Percentiles rank a stretch among this genome's conserved stretches.
Evolutionary conservation across 345 rosid genomes (phyloP).

Genomic region (Salix udensis): DNA sequence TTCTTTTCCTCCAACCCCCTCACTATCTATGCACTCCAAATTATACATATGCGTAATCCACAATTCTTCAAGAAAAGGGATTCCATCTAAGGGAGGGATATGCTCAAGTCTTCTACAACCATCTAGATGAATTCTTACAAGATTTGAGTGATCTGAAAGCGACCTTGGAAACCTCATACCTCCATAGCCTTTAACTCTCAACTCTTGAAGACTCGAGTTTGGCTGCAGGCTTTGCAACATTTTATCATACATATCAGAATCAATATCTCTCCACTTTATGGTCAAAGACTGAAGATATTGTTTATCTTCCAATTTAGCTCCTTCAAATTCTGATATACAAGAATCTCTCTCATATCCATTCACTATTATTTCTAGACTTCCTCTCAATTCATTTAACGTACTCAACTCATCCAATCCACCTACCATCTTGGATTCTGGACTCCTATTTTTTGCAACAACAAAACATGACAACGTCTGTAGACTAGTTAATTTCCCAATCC

Average conservation of each 20-base stretch:
- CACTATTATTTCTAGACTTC: not conserved
- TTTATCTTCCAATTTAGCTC: not conserved
- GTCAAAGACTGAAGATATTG: not conserved
- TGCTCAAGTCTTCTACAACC: not conserved
- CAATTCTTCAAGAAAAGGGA: not conserved
- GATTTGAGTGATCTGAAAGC: not conserved
- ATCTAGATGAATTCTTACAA: not conserved
- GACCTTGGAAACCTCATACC: not conserved
- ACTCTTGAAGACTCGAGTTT: not conserved
- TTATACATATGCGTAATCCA: accelerated
- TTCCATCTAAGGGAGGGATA: not conserved
- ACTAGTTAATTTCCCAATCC: not conserved
- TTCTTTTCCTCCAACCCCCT: conserved; percentile 53
- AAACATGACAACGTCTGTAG: not conserved
- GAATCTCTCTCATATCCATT: not conserved
- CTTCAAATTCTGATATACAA: not conserved
- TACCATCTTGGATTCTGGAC: too few relatives aligned
- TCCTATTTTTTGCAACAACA: not conserved
- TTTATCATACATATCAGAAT: not conserved
- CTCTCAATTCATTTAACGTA: too few relatives aligned
- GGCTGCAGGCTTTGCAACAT: not conserved
- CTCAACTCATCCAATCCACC: too few relatives aligned
- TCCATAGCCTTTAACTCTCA: not conserved
- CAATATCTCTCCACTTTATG: not conserved
- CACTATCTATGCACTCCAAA: not conserved